phyloP scores from a whole-genome alignment of 2,329 filamentous ascomycete species.

The Verticillium nonalfalfae region DNA sequence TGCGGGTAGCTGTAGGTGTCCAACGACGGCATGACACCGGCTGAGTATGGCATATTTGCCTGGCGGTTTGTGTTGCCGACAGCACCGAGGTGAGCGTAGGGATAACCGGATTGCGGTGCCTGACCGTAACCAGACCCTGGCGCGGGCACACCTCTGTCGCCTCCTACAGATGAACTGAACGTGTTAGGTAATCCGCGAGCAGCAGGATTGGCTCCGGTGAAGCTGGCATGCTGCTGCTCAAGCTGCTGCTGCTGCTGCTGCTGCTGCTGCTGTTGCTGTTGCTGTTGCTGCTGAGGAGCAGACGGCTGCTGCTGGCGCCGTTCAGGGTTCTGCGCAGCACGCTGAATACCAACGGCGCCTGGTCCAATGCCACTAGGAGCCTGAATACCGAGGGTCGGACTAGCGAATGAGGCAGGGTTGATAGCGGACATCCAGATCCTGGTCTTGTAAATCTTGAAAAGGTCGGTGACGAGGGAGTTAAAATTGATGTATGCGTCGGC shows the following conservation, averaged over 20 bases:
- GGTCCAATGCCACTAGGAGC: constrained; percentile 62
- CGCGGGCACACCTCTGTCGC: constrained; percentile 30
- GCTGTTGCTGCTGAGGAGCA: not conserved
- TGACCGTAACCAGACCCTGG: constrained; percentile 28
- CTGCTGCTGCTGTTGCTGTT: constrained; percentile 27
- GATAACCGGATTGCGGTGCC: constrained; percentile 21
- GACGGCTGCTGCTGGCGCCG: constrained; percentile 28
- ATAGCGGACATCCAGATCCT: constrained; percentile 99
- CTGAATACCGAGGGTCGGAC: constrained; percentile 65
- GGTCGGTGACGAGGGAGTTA: constrained; percentile 91
- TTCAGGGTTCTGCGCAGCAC: constrained; percentile 33
- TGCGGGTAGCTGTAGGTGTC: constrained; percentile 38
- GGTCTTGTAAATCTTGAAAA: constrained; percentile 99
- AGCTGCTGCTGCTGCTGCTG: constrained; percentile 26
- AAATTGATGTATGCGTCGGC: constrained; percentile 98
- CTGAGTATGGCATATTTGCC: constrained; percentile 27
- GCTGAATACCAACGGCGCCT: constrained; percentile 54
- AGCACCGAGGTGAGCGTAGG: constrained; percentile 17
- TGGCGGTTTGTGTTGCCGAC: constrained; percentile 24
- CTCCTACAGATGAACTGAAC: constrained; percentile 33
- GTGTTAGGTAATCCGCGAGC: constrained; percentile 34
- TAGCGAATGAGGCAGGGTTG: constrained; percentile 92
- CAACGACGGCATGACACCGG: constrained; percentile 29
- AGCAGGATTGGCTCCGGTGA: constrained; percentile 27
- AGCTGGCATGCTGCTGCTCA: constrained; percentile 24